A percentile compares a stretch with the other conserved stretches of the same genome.
Conservation (phyloP, 2,329 filamentous ascomycete genomes). For the Talaromyces sp. region DNA sequence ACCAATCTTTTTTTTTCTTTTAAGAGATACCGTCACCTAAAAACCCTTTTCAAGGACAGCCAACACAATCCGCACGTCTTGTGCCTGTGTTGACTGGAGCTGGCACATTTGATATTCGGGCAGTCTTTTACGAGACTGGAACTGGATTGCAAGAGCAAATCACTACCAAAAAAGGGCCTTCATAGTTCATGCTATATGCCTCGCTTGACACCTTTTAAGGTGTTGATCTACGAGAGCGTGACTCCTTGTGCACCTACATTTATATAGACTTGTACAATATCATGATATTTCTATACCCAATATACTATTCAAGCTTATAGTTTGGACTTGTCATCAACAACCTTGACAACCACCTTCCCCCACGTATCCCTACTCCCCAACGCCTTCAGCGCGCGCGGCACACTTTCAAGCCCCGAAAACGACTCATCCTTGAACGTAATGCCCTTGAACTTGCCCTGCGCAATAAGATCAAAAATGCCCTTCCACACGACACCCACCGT, state of each 20-base stretch:
- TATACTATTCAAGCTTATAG: background rate
- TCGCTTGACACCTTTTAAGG: slow-evolving; percentile 19
- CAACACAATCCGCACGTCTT: slow-evolving; percentile 30
- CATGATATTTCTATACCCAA: background rate
- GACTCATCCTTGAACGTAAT: slow-evolving; percentile 74
- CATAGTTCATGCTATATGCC: slow-evolving; percentile 38
- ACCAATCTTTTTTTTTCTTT: background rate
- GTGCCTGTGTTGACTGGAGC: slow-evolving; percentile 39
- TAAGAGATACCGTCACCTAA: background rate
- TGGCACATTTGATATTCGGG: slow-evolving; percentile 19
- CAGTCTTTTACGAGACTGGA: slow-evolving; percentile 2
- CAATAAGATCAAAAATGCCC: slow-evolving; percentile 73
- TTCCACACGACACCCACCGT: slow-evolving; percentile 71
- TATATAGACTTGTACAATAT: slow-evolving; percentile 22
- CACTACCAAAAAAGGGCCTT: slow-evolving; percentile 29
- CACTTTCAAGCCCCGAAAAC: slow-evolving; percentile 75
- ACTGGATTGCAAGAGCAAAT: slow-evolving; percentile 29
- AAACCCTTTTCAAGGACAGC: slow-evolving; percentile 8
- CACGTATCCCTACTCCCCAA: slow-evolving; percentile 79
- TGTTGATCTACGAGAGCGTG: slow-evolving; percentile 37
- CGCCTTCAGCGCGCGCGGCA: slow-evolving; percentile 70
- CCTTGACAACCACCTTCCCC: slow-evolving; percentile 91
- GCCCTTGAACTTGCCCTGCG: slow-evolving; percentile 70
- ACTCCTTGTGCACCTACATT: slow-evolving; percentile 39
- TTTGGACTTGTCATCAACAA: slow-evolving; percentile 55